These are phyloP conservation scores for Penicillium nucicola DNA, from an alignment of 495 filamentous ascomycete species.

Conservation along the genomic window DNA sequence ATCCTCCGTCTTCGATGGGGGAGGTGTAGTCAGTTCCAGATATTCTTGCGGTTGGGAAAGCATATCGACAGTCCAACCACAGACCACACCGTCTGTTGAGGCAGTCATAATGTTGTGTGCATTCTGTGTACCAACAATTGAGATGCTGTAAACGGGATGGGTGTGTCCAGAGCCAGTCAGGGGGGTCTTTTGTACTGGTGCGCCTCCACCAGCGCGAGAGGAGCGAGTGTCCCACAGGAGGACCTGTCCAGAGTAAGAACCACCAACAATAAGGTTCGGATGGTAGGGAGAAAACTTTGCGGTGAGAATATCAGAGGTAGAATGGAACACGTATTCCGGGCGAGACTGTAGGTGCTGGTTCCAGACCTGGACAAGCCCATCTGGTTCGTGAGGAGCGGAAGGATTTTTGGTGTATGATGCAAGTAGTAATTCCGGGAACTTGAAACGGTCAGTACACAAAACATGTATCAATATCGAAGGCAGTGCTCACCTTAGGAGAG, in stretches of 20 bases:
- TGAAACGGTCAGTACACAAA: constrained; percentile 13
- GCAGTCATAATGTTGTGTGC: constrained; percentile 96
- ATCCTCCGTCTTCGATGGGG: constrained; percentile 87
- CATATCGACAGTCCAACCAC: constrained; percentile 97
- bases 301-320: constrained; percentile 90
- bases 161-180: constrained; percentile 89
- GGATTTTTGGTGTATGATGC: constrained; percentile 97
- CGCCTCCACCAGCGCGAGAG: constrained; percentile 61
- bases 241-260: constrained; percentile 93
- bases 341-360: constrained; percentile 91
- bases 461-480: not conserved
- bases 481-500: constrained; percentile 69
- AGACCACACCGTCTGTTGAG: constrained; percentile 94
- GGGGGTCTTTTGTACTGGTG: constrained; percentile 92
- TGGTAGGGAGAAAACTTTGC: constrained; percentile 98
- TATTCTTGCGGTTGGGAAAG: constrained; percentile 91
- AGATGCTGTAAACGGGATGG: constrained; percentile 92
- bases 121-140: constrained; percentile 96
- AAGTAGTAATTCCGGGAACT: constrained; percentile 87
- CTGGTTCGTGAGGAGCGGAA: constrained; percentile 89
- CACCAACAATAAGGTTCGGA: constrained; percentile 90
- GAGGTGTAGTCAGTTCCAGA: constrained; percentile 80
- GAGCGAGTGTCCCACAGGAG: constrained; percentile 94
- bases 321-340: constrained; percentile 94
- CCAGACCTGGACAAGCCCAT: constrained; percentile 94